These are phyloP conservation scores for Paramecium octaurelia DNA, from an alignment of 73 alveolate species.

Conservation along the genomic window DNA sequence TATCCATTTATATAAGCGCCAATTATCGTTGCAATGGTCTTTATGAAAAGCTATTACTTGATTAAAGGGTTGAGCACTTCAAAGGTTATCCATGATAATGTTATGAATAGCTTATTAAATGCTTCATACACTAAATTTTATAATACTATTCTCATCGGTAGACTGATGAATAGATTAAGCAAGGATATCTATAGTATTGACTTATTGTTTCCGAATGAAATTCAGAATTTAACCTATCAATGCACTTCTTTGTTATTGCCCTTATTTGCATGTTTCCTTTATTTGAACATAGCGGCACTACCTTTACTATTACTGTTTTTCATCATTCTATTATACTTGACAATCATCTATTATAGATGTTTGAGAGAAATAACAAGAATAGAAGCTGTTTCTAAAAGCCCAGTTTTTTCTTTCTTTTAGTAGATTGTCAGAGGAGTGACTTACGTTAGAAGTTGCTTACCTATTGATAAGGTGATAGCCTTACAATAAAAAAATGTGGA, in stretches of 20 bases:
- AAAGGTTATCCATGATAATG: neutral
- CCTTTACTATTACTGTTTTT: neutral
- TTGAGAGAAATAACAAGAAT: neutral
- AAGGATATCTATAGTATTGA: slow-evolving; percentile 48
- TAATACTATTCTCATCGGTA: slow-evolving; percentile 26
- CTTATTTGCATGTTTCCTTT: neutral
- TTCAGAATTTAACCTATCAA: neutral
- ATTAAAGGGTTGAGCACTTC: neutral
- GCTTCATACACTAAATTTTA: slow-evolving; percentile 51
- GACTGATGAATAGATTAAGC: slow-evolving; percentile 43
- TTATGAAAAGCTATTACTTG: neutral
- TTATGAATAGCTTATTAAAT: neutral
- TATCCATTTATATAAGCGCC: neutral
- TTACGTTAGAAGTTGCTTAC: neutral
- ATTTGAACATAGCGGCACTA: neutral
- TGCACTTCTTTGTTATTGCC: neutral
- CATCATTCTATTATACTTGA: neutral
- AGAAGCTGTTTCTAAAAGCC: neutral
- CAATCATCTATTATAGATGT: neutral
- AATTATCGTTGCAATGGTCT: neutral
- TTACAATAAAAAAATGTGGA: neutral
- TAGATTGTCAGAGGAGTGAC: neutral
- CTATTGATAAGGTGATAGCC: neutral
- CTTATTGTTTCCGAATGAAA: neutral
- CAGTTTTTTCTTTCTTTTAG: neutral